Percentiles rank a stretch among this genome's conserved stretches.
Evolutionary conservation across 2,329 filamentous ascomycete species (phyloP).

Genomic region (Hymenoscyphus albidus): DNA sequence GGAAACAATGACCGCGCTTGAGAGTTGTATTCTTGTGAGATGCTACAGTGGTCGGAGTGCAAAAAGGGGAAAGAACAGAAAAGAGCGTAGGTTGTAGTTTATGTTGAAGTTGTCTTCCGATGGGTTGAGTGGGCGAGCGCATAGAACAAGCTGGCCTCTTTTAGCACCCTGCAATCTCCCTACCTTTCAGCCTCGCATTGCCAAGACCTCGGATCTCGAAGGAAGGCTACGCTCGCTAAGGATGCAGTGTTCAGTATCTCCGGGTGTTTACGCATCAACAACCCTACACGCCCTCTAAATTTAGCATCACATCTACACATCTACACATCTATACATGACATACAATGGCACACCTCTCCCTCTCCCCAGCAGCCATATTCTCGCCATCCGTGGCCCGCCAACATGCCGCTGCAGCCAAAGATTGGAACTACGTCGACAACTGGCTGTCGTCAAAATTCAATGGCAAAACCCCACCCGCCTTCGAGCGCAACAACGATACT

Average conservation of each 20-base stretch:
- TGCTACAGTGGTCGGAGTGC: background rate
- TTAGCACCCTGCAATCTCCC: background rate
- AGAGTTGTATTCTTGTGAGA: background rate
- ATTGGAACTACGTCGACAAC: constrained; percentile 83
- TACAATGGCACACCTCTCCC: constrained; percentile 37
- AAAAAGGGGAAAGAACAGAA: background rate
- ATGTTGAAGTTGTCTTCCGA: background rate
- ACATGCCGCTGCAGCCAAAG: constrained; percentile 77
- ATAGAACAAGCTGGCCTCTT: constrained; percentile 5
- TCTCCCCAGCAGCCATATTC: constrained; percentile 52
- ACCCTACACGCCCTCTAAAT: background rate
- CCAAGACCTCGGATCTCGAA: background rate
- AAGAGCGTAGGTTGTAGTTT: background rate
- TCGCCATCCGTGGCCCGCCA: constrained; percentile 67
- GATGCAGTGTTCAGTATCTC: background rate
- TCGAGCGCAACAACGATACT: constrained; percentile 85
- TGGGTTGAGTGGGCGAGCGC: background rate
- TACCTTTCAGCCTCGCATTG: background rate
- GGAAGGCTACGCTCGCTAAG: background rate
- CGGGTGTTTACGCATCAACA: background rate
- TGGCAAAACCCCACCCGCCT: constrained; percentile 60
- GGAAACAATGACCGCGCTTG: background rate
- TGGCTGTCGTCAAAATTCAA: constrained; percentile 75
- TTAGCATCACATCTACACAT: background rate
- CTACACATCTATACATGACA: background rate